Evolutionary conservation across 495 filamentous ascomycete genomes (phyloP).

Genomic region (Neurospora sublineolata): DNA sequence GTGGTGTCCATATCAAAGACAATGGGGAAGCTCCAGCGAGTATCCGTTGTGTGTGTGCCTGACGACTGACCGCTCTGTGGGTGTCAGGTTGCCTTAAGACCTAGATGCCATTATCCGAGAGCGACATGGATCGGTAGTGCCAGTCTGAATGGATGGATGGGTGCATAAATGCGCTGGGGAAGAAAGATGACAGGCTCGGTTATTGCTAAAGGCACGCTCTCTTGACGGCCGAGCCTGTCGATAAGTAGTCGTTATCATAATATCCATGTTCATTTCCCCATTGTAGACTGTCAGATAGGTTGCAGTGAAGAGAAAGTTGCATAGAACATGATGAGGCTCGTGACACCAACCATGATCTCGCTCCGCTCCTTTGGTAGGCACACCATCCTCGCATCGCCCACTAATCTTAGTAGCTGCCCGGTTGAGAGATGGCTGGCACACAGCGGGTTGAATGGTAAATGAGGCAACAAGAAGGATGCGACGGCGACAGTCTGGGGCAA

Average conservation of each 20-base stretch:
- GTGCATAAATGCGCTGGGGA: not conserved
- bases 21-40: not conserved
- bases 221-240: not conserved
- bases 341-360: not conserved
- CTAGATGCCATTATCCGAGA: not conserved
- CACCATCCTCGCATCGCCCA: not conserved
- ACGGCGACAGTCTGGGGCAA: not conserved
- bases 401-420: not conserved
- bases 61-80: not conserved
- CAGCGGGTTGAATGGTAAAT: not conserved
- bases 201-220: not conserved
- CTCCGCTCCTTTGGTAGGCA: not conserved
- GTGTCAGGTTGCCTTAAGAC: not conserved
- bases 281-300: not conserved
- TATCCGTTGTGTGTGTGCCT: not conserved
- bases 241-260: not conserved
- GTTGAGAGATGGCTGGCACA: not conserved
- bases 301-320: not conserved
- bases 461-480: not conserved
- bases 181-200: not conserved
- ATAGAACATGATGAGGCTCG: not conserved
- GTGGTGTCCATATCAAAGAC: not conserved
- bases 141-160: not conserved
- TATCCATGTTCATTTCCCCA: not conserved
- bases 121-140: not conserved